phyloP scores from a whole-genome alignment of 2,329 filamentous ascomycete species.

The Claviceps humidiphila region DNA sequence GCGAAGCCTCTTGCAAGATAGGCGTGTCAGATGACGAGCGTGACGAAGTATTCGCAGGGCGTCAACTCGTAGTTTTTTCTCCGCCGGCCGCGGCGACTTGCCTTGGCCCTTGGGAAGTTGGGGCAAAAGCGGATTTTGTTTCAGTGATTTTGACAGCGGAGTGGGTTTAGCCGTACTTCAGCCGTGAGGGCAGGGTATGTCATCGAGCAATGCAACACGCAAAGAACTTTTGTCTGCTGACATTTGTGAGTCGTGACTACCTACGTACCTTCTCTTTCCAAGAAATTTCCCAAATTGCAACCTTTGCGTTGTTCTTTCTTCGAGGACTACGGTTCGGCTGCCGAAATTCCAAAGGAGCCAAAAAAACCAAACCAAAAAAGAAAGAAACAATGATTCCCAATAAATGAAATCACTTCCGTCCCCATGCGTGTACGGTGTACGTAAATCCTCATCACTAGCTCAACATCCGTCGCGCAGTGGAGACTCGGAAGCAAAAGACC shows the following conservation, averaged over 20 bases:
- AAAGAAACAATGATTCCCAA: neutral
- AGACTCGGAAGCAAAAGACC: neutral
- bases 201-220: neutral
- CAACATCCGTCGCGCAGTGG: neutral
- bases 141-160: conserved; percentile 15
- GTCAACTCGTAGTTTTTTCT: conserved; percentile 13
- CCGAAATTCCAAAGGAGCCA: neutral
- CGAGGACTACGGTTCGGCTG: too few species aligned
- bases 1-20: conserved; percentile 5
- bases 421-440: neutral
- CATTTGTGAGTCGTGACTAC: neutral
- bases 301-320: too few species aligned
- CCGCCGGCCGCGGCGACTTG: conserved; percentile 7
- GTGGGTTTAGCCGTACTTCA: conserved; percentile 14
- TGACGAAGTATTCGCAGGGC: conserved; percentile 1
- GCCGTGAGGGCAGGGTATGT: conserved; percentile 8
- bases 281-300: too few species aligned
- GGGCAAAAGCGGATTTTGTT: conserved; percentile 10
- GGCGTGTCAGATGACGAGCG: conserved; percentile 12
- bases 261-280: too few species aligned
- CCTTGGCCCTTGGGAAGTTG: conserved; percentile 3
- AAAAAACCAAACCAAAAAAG: neutral
- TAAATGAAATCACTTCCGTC: neutral
- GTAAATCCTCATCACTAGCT: neutral
- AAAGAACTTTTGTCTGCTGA: neutral